Conservation (phyloP, 75 land plant genomes). For the Sequoiadendron giganteum region DNA sequence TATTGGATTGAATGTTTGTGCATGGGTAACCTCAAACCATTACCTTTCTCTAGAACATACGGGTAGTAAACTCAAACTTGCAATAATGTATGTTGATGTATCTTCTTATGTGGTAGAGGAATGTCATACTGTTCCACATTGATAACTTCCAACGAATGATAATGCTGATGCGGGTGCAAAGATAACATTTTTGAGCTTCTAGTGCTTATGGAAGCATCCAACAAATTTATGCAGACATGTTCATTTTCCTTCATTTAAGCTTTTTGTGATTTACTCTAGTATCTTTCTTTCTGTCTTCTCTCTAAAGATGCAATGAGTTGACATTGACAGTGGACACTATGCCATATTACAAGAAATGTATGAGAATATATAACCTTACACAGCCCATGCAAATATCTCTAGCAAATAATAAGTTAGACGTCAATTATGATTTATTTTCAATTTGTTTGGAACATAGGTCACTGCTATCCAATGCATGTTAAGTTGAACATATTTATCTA, state of each 20-base stretch:
- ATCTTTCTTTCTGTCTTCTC: background rate
- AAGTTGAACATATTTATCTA: background rate
- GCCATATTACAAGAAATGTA: background rate
- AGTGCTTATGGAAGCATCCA: background rate
- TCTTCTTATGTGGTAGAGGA: background rate
- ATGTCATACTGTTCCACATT: background rate
- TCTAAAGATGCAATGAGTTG: background rate
- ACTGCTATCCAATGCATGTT: background rate
- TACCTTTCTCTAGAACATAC: background rate
- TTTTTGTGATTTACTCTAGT: background rate
- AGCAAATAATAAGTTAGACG: background rate
- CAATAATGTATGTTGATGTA: background rate
- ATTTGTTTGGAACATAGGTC: background rate
- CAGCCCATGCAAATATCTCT: background rate
- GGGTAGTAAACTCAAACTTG: background rate
- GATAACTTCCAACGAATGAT: background rate
- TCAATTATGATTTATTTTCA: background rate
- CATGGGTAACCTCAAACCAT: background rate
- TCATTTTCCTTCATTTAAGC: background rate
- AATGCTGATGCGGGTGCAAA: background rate
- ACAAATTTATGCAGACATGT: background rate
- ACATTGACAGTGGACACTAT: background rate
- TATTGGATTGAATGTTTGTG: background rate
- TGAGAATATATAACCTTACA: background rate
- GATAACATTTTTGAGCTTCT: background rate